Percentiles rank a stretch among this genome's conserved stretches.
phyloP scores from a whole-genome alignment of 2,329 filamentous ascomycete species.

The Cladosporium sp. region DNA sequence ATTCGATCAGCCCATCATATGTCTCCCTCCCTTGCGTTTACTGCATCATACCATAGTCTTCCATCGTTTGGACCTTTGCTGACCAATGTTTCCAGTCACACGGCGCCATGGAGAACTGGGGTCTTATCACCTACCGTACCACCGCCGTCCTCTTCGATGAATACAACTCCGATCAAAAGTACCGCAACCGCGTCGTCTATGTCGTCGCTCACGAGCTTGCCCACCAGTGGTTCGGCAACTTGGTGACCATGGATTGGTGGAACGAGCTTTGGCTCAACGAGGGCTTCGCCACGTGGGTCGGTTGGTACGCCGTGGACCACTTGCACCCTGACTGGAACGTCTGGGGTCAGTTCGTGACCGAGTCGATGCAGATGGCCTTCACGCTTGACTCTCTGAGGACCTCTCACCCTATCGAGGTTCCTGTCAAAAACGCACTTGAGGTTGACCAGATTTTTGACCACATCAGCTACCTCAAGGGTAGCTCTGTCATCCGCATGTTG shows the following conservation, averaged over 20 bases:
- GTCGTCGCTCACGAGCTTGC: conserved; percentile 98
- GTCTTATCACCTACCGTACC: conserved; percentile 85
- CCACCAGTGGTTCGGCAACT: conserved; percentile 83
- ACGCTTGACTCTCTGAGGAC: conserved; percentile 83
- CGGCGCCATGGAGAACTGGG: conserved; percentile 95
- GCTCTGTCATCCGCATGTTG: conserved; percentile 94
- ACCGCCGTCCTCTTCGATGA: conserved; percentile 97
- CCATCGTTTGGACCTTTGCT: conserved; percentile 34
- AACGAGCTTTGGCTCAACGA: conserved; percentile 80
- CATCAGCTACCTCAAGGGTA: conserved; percentile 96
- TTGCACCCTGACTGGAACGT: conserved; percentile 97
- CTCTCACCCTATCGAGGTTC: conserved; percentile 94
- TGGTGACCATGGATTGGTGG: conserved; percentile 95
- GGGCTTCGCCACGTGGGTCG: conserved; percentile 97
- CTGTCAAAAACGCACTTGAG: conserved; percentile 87
- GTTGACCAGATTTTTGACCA: conserved; percentile 98
- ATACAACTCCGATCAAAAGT: conserved; percentile 80
- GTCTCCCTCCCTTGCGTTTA: conserved; percentile 26
- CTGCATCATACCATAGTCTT: too few species aligned
- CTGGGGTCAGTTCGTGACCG: conserved; percentile 95
- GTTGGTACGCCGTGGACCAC: conserved; percentile 87
- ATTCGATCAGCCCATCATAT: conserved; percentile 38
- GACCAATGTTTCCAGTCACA: conserved; percentile 50
- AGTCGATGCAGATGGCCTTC: conserved; percentile 90
- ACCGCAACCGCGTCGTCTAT: conserved; percentile 92